phyloP scores from a whole-genome alignment of 179 eudicot genomes.

The Beta corolliflora region DNA sequence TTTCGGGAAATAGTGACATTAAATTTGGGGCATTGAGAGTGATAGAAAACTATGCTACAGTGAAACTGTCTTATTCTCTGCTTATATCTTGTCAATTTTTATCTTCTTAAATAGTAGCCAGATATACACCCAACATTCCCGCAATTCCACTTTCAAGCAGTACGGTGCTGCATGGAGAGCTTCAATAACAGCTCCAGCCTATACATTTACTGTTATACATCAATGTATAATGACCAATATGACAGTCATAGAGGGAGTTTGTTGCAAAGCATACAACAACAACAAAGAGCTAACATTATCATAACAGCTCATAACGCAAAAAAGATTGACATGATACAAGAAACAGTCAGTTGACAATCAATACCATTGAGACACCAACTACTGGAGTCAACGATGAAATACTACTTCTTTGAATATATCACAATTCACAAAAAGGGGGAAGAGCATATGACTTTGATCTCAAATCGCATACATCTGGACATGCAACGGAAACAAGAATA shows the following conservation, averaged over 20 bases:
- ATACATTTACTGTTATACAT: neutral
- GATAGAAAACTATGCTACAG: neutral
- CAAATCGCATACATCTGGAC: neutral
- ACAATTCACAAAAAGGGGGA: neutral
- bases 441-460: neutral
- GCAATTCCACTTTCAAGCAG: neutral
- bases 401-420: neutral
- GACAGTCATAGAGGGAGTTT: neutral
- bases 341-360: neutral
- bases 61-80: neutral
- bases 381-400: neutral
- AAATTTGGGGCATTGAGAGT: neutral
- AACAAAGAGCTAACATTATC: neutral
- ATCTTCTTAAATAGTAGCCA: neutral
- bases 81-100: neutral
- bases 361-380: neutral
- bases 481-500: conserved; percentile 5
- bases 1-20: neutral
- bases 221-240: neutral
- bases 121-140: neutral
- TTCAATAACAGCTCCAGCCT: neutral
- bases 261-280: neutral
- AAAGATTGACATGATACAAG: neutral
- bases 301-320: neutral
- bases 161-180: neutral